Evolutionary conservation across 2,329 filamentous ascomycete genomes (phyloP).

Genomic region (Ceratocystis eucalypticola): DNA sequence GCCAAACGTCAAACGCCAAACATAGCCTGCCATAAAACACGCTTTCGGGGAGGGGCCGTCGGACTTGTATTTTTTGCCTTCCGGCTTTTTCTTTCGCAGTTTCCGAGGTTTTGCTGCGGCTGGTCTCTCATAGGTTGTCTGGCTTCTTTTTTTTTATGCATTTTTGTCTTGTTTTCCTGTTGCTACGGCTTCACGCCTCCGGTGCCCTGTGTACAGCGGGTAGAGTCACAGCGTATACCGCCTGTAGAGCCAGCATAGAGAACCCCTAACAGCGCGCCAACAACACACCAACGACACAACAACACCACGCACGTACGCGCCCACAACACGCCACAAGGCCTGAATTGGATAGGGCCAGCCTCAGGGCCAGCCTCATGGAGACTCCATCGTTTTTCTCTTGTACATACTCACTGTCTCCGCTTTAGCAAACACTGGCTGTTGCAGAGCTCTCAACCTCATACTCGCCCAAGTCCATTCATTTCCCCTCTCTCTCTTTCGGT

Average conservation of each 20-base stretch:
- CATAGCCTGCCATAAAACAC: background rate
- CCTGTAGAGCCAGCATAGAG: background rate
- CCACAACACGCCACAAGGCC: background rate
- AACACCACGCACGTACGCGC: background rate
- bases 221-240: background rate
- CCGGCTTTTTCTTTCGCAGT: background rate
- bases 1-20: background rate
- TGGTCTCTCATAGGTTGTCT: background rate
- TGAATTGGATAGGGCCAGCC: background rate
- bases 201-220: background rate
- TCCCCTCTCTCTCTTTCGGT: background rate
- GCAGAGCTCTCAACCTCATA: conserved; percentile 2
- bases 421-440: conserved; percentile 3
- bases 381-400: background rate
- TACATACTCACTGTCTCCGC: background rate
- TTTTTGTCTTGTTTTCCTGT: background rate
- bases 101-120: background rate
- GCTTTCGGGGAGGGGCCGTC: background rate
- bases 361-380: background rate
- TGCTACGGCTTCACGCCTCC: background rate
- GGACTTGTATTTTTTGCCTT: background rate
- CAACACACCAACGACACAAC: no score
- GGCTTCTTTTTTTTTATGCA: background rate
- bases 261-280: background rate
- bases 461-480: conserved; percentile 1